phyloP scores from a whole-genome alignment of 2,329 filamentous ascomycete species.

The Fusarium udum region DNA sequence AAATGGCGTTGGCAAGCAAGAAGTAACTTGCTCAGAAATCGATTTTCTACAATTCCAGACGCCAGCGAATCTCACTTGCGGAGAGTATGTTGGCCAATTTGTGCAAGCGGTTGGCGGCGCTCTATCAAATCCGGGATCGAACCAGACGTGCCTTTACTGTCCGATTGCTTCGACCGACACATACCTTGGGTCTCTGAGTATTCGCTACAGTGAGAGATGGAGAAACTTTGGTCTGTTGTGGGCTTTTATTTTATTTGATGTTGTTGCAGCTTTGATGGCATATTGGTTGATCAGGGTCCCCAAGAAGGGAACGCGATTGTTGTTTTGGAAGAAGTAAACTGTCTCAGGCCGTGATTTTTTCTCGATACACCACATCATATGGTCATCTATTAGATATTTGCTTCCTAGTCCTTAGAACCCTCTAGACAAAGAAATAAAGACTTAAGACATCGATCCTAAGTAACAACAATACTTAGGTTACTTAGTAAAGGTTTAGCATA shows the following conservation, averaged over 20 bases:
- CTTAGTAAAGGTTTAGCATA: no score
- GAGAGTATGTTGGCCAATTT: constrained; percentile 57
- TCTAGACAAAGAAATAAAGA: no score
- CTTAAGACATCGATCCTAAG: no score
- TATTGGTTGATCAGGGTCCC: constrained; percentile 22
- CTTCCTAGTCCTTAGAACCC: no score
- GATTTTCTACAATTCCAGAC: constrained; percentile 72
- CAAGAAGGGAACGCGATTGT: background rate
- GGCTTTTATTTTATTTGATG: constrained; percentile 62
- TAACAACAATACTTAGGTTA: no score
- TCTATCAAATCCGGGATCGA: constrained; percentile 50
- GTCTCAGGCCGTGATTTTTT: no score
- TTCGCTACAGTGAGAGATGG: constrained; percentile 61
- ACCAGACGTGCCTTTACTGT: constrained; percentile 55
- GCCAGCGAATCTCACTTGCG: constrained; percentile 62
- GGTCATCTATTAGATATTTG: no score
- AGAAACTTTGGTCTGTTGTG: constrained; percentile 65
- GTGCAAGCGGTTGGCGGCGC: constrained; percentile 56
- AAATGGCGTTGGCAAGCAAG: constrained; percentile 7
- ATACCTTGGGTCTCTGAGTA: constrained; percentile 51
- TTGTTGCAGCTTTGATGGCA: constrained; percentile 49
- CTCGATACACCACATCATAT: no score
- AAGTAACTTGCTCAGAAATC: constrained; percentile 55
- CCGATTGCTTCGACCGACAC: constrained; percentile 41
- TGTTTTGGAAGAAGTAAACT: background rate